These are phyloP conservation scores for Leucocoprinus birnbaumii DNA, from an alignment of 768 basidiomycete species.

Conservation along the genomic window DNA sequence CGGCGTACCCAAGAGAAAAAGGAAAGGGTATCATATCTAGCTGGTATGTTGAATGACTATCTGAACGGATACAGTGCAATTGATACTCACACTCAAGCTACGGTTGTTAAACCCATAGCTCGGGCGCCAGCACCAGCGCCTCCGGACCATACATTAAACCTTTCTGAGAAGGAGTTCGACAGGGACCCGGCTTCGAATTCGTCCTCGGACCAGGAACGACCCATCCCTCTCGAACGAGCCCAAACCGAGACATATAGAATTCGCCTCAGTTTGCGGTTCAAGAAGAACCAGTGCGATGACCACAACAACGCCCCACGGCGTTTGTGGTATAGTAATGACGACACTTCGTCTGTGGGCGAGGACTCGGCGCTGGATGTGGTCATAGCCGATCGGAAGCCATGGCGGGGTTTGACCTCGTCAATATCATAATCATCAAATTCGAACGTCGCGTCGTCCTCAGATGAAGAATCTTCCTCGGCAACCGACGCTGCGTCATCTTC, in stretches of 20 bases:
- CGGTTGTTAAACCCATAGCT: constrained; percentile 56
- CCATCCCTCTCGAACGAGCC: constrained; percentile 70
- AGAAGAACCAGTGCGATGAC: constrained; percentile 97
- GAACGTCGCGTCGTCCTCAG: constrained; percentile 70
- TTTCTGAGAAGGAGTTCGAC: constrained; percentile 44
- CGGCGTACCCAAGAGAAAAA: neutral
- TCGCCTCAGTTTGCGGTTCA: constrained; percentile 89
- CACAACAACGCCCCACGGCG: constrained; percentile 83
- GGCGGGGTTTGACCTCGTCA: constrained; percentile 49
- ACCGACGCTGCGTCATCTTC: constrained; percentile 70
- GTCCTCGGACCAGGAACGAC: constrained; percentile 46
- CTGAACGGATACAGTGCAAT: neutral
- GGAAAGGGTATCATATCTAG: constrained; percentile 9
- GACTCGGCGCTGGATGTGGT: constrained; percentile 36
- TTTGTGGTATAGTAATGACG: constrained; percentile 37
- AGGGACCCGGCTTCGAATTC: constrained; percentile 21
- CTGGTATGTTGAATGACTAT: constrained; percentile 10
- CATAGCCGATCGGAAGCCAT: constrained; percentile 34
- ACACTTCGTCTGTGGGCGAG: constrained; percentile 33
- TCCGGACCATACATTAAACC: constrained; percentile 82
- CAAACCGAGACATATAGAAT: constrained; percentile 91
- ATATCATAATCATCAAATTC: constrained; percentile 81
- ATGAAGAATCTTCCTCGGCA: constrained; percentile 67
- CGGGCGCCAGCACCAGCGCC: constrained; percentile 77
- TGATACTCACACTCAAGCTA: constrained; percentile 11